Base-by-base conservation (phyloP, 2,329 filamentous ascomycete species). In the Intubia oerlemansii region DNA sequence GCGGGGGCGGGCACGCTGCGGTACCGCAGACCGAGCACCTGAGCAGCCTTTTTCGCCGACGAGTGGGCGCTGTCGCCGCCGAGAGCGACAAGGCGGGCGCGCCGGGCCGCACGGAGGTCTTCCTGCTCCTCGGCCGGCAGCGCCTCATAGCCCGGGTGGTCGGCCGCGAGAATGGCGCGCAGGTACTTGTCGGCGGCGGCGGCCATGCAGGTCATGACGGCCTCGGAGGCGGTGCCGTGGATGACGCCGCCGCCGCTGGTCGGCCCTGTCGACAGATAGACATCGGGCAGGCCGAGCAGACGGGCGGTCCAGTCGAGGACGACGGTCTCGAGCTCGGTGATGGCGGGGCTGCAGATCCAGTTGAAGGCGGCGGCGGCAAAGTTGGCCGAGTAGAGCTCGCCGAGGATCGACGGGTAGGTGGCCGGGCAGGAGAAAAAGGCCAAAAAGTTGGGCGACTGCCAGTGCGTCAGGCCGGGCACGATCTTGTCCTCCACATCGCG, bases 331-430 rank as follows among this genome's bases (percentile, higher is more conserved):
- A 95, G 63, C 53, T 95, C 85, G 0, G 85, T 95, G 12, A 88
- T 74, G 6, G 78, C 82, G 1, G 85, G 85, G 5, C 74, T 82
- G 52, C 85, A 93, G 38, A 93, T 71, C 85, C 85, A 95, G 52
- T 95, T 95, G 60, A 95, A 95, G 22, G 81, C 81, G 1, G 85
- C 81, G 11, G 79, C 79, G 10, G 72, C 88, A 52, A 93, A 84
- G 6, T 81, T 76, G 5, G 79, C 73, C 24, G 71, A 80, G 57
- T 92, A 95, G 56, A 95, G 71, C 52, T 95, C 85, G 13, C 81
- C 85, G 9, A 95, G 62, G 48, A 92, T 85, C 17, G 72, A 67
- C 1, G 85, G 82, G 45, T 75, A 93, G 20, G 75, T 79, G 30
- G 73, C 71, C 15, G 68, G 71, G 28, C 80, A 80, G 1, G 85